Base-by-base conservation (phyloP, 2,329 filamentous ascomycete species). In the Hymenoscyphus fructigenus region DNA sequence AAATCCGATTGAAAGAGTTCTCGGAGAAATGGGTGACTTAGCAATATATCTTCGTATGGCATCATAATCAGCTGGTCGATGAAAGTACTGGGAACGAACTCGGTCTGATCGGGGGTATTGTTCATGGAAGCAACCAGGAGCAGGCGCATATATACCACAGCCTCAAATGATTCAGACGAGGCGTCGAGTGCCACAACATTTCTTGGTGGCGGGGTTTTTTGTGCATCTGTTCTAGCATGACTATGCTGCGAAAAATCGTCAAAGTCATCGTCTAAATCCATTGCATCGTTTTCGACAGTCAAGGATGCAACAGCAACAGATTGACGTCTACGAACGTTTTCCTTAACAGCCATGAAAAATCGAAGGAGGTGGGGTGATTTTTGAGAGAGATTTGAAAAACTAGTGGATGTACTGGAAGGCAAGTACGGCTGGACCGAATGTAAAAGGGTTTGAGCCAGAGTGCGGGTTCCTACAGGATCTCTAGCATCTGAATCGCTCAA, bases 231-330 rank as follows among this genome's bases (percentile, higher is more conserved):
- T 17, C 79, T 81, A 29, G 75, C 78, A 28, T 80, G 80, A 67
- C 83, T 87, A 61, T 79, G 79, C 68, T 89, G 86, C 0, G 86
- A 87, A 62, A 89, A 87, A 14, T 85, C 82, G 41, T 83, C 81
- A 62, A 89, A 87, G 15, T 85, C 82, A 38, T 83, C 81, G 70
- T 92, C 90, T 5, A 92, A 72, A 63, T 91, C 88, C 87, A 91
- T 89, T 5, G 81, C 73, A 68, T 89, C 86, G 38, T 81, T 77
- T 3, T 79, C 72, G 9, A 70, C 69, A 1, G 75, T 76, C 0
- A 74, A 74, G 26, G 60, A 29, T 55, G 61, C 56, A 23, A 47
- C 34, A 5, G 57, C 56, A 29, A 55, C 38, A 47, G 58, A n/a
- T 28, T 65, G 65, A 44, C 64, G 67, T 38, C 60, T 66, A 28